A percentile compares a stretch with the other conserved stretches of the same genome.
Conservation (phyloP, 108 stramenopile species). For the Pseudonitzschia delicatissima region DNA sequence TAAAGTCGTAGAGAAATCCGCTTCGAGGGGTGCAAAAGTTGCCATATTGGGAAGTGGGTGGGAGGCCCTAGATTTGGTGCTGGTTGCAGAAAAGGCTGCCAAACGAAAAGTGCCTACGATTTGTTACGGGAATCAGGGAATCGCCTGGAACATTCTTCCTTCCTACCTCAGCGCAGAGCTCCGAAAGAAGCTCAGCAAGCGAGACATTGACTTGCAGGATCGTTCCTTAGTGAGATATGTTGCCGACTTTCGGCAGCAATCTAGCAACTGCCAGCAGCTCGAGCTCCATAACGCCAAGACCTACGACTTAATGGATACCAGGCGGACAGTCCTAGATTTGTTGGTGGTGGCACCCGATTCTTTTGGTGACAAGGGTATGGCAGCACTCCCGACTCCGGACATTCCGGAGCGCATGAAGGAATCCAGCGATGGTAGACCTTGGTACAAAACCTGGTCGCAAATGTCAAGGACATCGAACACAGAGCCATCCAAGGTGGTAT, state of each 20-base stretch:
- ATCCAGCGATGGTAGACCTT: conserved; percentile 43
- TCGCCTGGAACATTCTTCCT: conserved; percentile 55
- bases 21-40: conserved; percentile 54
- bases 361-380: conserved; percentile 62
- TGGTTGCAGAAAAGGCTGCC: conserved; percentile 33
- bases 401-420: conserved; percentile 35
- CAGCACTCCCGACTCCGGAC: conserved; percentile 47
- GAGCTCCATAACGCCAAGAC: conserved; percentile 80
- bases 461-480: conserved; percentile 30
- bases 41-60: conserved; percentile 78
- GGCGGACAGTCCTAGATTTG: conserved; percentile 46
- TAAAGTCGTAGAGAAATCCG: conserved; percentile 33
- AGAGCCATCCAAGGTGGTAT: conserved; percentile 59
- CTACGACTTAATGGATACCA: conserved; percentile 70
- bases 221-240: conserved; percentile 76
- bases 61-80: conserved; percentile 76
- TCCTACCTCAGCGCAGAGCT: conserved; percentile 70
- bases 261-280: conserved; percentile 17
- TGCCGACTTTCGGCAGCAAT: conserved; percentile 15
- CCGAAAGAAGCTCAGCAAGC: conserved; percentile 53
- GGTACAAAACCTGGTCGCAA: conserved; percentile 58
- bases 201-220: conserved; percentile 65
- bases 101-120: conserved; percentile 44
- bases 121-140: conserved; percentile 60
- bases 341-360: conserved; percentile 72